A percentile compares a stretch with the other conserved stretches of the same genome.
Evolutionary conservation across 495 filamentous ascomycete species (phyloP).

Genomic region (Lophium mytilinum): DNA sequence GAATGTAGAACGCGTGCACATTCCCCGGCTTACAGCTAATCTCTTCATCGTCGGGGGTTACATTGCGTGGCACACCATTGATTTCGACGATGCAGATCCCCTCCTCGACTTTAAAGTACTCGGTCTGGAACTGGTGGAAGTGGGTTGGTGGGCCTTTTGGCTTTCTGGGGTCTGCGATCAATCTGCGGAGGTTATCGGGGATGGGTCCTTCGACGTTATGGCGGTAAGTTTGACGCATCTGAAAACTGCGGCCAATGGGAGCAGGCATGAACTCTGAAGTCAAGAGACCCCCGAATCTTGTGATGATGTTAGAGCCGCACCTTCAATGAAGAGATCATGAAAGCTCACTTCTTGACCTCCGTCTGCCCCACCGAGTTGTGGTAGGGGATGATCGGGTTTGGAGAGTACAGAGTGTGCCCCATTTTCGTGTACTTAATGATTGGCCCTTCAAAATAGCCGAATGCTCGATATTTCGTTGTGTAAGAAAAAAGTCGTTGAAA

Average conservation of each 20-base stretch:
- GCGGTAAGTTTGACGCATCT: background rate
- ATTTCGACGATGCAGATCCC: conserved; percentile 34
- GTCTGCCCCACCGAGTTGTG: background rate
- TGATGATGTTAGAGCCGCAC: background rate
- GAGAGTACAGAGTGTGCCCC: background rate
- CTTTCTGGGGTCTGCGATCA: background rate
- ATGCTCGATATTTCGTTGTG: background rate
- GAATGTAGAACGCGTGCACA: conserved; percentile 34
- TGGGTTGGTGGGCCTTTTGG: conserved; percentile 32
- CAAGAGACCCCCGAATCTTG: background rate
- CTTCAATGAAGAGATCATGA: background rate
- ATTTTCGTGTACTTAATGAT: background rate
- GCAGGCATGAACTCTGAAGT: background rate
- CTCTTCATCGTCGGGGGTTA: conserved; percentile 32
- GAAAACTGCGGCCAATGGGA: background rate
- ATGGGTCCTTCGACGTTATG: background rate
- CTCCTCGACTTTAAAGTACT: conserved; percentile 38
- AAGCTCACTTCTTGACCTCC: background rate
- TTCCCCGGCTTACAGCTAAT: conserved; percentile 29
- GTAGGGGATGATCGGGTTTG: background rate
- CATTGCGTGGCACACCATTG: conserved; percentile 30
- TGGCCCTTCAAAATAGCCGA: too few relatives aligned
- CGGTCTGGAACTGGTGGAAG: conserved; percentile 40
- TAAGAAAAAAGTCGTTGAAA: background rate
- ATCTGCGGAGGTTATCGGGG: background rate